Conservation (phyloP, 2,329 filamentous ascomycete species). For the Aspergillus novofumigatus region DNA sequence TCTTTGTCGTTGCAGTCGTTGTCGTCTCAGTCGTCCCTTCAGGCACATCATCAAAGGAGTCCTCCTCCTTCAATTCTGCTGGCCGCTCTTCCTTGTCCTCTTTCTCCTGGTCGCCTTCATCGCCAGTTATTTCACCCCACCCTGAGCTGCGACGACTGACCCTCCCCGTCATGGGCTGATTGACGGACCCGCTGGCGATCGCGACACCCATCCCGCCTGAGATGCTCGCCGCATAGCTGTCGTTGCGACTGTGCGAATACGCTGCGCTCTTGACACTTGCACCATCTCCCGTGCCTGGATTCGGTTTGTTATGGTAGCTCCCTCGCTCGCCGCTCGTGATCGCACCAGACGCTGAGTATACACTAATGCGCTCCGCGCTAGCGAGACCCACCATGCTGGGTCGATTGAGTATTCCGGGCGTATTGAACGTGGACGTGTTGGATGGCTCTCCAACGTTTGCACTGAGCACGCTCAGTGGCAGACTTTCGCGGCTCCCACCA, state of each 20-base stretch:
- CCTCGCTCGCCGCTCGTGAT: conserved; percentile 68
- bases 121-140: conserved; percentile 42
- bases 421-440: conserved; percentile 39
- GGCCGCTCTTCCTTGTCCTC: conserved; percentile 7
- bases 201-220: conserved; percentile 56
- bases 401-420: conserved; percentile 40
- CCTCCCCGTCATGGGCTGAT: conserved; percentile 28
- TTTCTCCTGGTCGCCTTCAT: conserved; percentile 32
- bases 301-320: conserved; percentile 66
- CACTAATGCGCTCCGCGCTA: conserved; percentile 56
- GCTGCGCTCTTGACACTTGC: conserved; percentile 75
- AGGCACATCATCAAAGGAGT: conserved; percentile 31
- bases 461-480: conserved; percentile 60
- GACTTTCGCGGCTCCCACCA: conserved; percentile 60
- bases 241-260: conserved; percentile 71
- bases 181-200: conserved; percentile 40
- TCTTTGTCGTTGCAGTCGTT: neutral
- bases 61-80: conserved; percentile 2
- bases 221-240: conserved; percentile 77
- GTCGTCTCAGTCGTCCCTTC: conserved; percentile 6
- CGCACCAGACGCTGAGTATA: conserved; percentile 73
- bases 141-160: conserved; percentile 43
- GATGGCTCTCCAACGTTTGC: conserved; percentile 46
- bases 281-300: conserved; percentile 54
- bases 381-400: conserved; percentile 52